Percentiles rank a stretch among this genome's conserved stretches.
Conservation (phyloP, 2,329 filamentous ascomycete genomes). For the Pyricularia sp. region DNA sequence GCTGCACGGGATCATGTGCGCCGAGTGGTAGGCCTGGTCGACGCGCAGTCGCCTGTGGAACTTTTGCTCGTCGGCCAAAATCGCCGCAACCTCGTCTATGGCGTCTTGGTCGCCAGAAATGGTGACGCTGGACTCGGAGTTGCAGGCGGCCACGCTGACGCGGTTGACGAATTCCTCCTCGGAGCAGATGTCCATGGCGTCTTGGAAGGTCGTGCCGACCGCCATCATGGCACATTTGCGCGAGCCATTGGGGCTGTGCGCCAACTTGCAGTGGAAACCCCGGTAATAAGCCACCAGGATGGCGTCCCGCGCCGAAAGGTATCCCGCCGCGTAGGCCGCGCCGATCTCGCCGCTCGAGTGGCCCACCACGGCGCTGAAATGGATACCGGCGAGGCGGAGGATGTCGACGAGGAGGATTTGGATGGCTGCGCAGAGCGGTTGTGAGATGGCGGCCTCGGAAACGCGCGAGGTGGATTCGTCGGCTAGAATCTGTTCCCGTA, state of each 20-base stretch:
- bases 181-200: neutral
- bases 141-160: neutral
- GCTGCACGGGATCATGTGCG: slow-evolving; percentile 9
- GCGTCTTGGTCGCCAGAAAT: slow-evolving; percentile 25
- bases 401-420: slow-evolving; percentile 28
- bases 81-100: slow-evolving; percentile 8
- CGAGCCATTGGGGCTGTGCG: neutral
- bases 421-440: slow-evolving; percentile 22
- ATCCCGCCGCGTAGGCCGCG: slow-evolving; percentile 27
- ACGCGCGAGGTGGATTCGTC: slow-evolving; percentile 20
- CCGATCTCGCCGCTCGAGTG: slow-evolving; percentile 32
- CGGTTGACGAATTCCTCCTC: neutral
- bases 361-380: slow-evolving; percentile 22
- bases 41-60: slow-evolving; percentile 12
- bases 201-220: slow-evolving; percentile 17
- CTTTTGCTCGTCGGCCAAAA: slow-evolving; percentile 2
- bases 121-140: slow-evolving; percentile 21
- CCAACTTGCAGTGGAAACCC: slow-evolving; percentile 3
- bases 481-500: slow-evolving; percentile 22
- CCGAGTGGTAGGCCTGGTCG: slow-evolving; percentile 16
- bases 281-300: slow-evolving; percentile 12
- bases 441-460: slow-evolving; percentile 21
- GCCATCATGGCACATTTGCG: slow-evolving; percentile 25
- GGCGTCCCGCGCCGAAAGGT: slow-evolving; percentile 10
- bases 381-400: slow-evolving; percentile 18